phyloP scores from a whole-genome alignment of 1,284 basidiomycete genomes.

The Microbotryomycetes sp. region DNA sequence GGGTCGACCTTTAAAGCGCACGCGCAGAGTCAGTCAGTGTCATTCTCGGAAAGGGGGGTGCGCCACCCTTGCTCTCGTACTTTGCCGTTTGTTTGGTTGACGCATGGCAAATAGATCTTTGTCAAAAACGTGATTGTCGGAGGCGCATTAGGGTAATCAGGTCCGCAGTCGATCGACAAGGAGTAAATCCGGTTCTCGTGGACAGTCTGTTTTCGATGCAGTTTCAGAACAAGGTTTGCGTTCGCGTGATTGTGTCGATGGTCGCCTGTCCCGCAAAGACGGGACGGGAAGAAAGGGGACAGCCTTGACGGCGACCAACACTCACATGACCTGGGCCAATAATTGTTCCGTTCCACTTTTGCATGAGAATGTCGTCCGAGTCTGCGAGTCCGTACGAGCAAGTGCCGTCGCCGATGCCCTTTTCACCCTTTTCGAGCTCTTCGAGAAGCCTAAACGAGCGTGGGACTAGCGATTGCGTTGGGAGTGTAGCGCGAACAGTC shows the following conservation, averaged over 20 bases:
- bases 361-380: slow-evolving; percentile 85
- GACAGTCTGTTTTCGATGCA: slow-evolving; percentile 82
- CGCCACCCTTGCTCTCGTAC: slow-evolving; percentile 35
- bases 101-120: slow-evolving; percentile 92
- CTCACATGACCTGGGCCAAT: slow-evolving; percentile 92
- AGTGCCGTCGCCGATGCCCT: slow-evolving; percentile 92
- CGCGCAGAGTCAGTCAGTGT: not conserved
- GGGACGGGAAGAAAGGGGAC: no score
- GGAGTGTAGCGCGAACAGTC: no score
- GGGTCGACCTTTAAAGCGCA: slow-evolving; percentile 54
- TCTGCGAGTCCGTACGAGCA: slow-evolving; percentile 93
- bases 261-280: no score
- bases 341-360: slow-evolving; percentile 97
- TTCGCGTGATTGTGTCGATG: not conserved
- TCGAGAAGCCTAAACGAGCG: slow-evolving; percentile 93
- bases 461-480: slow-evolving; percentile 77
- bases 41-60: not conserved
- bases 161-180: slow-evolving; percentile 80
- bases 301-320: no score
- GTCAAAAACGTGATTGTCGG: slow-evolving; percentile 80
- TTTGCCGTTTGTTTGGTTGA: slow-evolving; percentile 62
- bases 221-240: not conserved
- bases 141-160: slow-evolving; percentile 70
- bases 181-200: slow-evolving; percentile 99
- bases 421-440: slow-evolving; percentile 99